A percentile compares a stretch with the other conserved stretches of the same genome.
Conservation (phyloP, 441 rosid genomes). For the Populus tomentosa region DNA sequence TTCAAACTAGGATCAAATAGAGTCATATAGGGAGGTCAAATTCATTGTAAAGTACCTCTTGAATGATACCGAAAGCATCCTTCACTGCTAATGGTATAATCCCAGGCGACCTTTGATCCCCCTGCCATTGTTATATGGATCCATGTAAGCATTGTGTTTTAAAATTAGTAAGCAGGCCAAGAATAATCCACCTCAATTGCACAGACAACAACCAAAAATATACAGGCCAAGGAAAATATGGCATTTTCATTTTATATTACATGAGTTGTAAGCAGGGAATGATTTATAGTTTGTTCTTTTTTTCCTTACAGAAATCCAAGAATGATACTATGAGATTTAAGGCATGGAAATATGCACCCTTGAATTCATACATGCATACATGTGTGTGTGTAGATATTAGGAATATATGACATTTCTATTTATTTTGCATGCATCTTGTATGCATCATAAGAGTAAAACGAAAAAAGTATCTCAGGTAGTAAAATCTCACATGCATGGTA, state of each 20-base stretch:
- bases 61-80: slow-evolving; percentile 95
- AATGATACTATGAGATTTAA: background rate
- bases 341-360: background rate
- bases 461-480: slow-evolving; percentile 10
- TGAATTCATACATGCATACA: background rate
- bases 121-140: slow-evolving; percentile 49
- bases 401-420: background rate
- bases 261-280: background rate
- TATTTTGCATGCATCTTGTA: background rate
- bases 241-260: background rate
- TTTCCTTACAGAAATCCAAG: background rate
- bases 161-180: slow-evolving; percentile 2
- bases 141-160: slow-evolving; percentile 22
- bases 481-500: slow-evolving; percentile 70
- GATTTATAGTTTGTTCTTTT: background rate
- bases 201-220: background rate
- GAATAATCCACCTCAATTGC: background rate
- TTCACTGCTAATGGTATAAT: slow-evolving; percentile 95
- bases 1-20: slow-evolving; percentile 18
- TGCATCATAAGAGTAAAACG: background rate
- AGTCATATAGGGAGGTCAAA: slow-evolving; percentile 1
- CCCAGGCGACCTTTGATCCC: slow-evolving; percentile 99
- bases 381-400: background rate
- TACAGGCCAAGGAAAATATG: background rate
- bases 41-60: slow-evolving; percentile 64